Conservation (phyloP, 257 asterid species). For the Misopates orontium region DNA sequence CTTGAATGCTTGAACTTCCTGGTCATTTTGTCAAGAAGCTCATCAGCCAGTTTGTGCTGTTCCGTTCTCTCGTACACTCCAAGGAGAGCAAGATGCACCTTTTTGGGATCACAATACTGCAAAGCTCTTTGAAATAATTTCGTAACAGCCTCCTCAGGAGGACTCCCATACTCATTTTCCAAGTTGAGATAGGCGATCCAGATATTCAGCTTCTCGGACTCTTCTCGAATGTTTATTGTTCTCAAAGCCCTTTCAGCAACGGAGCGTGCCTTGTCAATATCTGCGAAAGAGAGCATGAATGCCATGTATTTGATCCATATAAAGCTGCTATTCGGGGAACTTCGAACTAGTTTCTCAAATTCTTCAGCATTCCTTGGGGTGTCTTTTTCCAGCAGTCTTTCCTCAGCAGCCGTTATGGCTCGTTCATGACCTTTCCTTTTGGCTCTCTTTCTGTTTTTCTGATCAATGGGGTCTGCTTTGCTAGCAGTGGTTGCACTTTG, state of each 20-base stretch:
- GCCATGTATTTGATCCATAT: slow-evolving; percentile 95
- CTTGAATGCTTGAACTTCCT: slow-evolving; percentile 82
- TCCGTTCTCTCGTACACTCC: slow-evolving; percentile 82
- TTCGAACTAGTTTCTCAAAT: slow-evolving; percentile 79
- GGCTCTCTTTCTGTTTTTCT: slow-evolving; percentile 49
- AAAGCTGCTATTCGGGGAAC: slow-evolving; percentile 87
- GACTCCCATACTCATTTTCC: slow-evolving; percentile 85
- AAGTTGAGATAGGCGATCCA: slow-evolving; percentile 95
- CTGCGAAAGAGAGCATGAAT: slow-evolving; percentile 75
- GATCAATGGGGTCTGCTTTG: slow-evolving; percentile 42
- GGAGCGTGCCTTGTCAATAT: slow-evolving; percentile 85
- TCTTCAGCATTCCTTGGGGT: slow-evolving; percentile 78
- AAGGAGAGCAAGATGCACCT: slow-evolving; percentile 75
- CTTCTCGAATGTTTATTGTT: slow-evolving; percentile 83
- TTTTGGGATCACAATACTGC: slow-evolving; percentile 86
- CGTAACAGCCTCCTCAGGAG: slow-evolving; percentile 90
- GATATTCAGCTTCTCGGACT: slow-evolving; percentile 84
- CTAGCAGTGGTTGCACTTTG: slow-evolving; percentile 35
- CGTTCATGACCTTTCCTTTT: slow-evolving; percentile 68
- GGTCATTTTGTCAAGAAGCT: slow-evolving; percentile 75
- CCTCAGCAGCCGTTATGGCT: slow-evolving; percentile 91
- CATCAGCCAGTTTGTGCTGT: slow-evolving; percentile 64
- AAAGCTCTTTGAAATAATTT: slow-evolving; percentile 80
- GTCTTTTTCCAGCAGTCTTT: slow-evolving; percentile 77
- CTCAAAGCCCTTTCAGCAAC: slow-evolving; percentile 97